Conservation (phyloP, 1,139 yeast genomes). For the Debaryomyces fabryi region DNA sequence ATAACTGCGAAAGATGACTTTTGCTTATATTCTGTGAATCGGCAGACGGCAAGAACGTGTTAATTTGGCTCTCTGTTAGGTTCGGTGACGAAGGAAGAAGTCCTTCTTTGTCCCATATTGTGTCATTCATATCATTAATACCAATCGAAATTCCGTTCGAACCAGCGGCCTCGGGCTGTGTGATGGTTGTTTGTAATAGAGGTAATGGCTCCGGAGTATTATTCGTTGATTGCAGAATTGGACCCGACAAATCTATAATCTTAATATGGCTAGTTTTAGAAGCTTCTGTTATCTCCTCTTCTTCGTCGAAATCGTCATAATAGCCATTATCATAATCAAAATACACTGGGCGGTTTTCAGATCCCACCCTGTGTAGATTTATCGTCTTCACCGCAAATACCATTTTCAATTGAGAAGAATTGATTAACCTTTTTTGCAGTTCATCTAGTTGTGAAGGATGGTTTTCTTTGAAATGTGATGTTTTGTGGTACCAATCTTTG, state of each 20-base stretch:
- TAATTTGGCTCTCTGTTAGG: slow-evolving; percentile 15
- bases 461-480: slow-evolving; percentile 24
- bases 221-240: background rate
- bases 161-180: background rate
- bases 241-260: slow-evolving; percentile 1
- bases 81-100: slow-evolving; percentile 23
- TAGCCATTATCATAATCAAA: slow-evolving; percentile 26
- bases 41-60: slow-evolving; percentile 5
- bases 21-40: background rate
- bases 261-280: background rate
- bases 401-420: slow-evolving; percentile 17
- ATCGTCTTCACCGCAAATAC: slow-evolving; percentile 27
- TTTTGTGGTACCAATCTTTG: slow-evolving; percentile 41
- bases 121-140: background rate
- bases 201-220: background rate
- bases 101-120: background rate
- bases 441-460: slow-evolving; percentile 7
- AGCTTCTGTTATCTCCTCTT: background rate
- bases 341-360: slow-evolving; percentile 20
- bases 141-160: background rate
- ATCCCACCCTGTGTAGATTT: slow-evolving; percentile 12
- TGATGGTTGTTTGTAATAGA: background rate
- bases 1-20: background rate
- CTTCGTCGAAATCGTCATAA: slow-evolving; percentile 12
- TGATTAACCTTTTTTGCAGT: background rate